These are phyloP conservation scores for Candida sp. DNA, from an alignment of 1,139 yeast species.

Conservation along the genomic window DNA sequence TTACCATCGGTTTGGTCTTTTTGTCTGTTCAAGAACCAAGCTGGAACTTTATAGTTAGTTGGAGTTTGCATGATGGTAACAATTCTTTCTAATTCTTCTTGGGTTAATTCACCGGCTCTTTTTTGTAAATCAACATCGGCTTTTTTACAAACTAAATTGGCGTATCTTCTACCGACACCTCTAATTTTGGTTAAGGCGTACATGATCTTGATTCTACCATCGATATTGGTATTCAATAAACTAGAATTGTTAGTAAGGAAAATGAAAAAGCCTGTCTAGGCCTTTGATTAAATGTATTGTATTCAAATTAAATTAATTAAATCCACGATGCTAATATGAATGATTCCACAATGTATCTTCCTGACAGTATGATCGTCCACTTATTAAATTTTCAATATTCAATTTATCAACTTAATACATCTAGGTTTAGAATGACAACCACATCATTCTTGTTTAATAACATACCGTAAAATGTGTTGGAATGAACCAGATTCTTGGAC, in stretches of 20 bases:
- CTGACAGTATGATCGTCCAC: too few species aligned
- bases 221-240: constrained; percentile 99
- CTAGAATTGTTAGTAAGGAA: constrained; percentile 42
- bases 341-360: too few species aligned
- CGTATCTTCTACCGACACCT: constrained; percentile 99
- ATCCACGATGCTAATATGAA: too few species aligned
- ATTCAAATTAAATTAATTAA: too few species aligned
- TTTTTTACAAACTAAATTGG: constrained; percentile 99
- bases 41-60: constrained; percentile 98
- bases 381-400: too few species aligned
- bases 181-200: constrained; percentile 99
- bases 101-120: constrained; percentile 99
- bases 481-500: constrained; percentile 99
- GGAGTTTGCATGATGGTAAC: constrained; percentile 99
- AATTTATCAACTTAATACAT: too few species aligned
- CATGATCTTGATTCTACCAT: constrained; percentile 99
- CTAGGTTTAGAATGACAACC: too few species aligned
- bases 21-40: constrained; percentile 99
- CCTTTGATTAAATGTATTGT: not conserved
- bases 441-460: constrained; percentile 12
- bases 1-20: constrained; percentile 98
- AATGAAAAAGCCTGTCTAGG: not conserved
- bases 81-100: constrained; percentile 99
- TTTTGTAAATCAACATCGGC: constrained; percentile 98
- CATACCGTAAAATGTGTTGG: constrained; percentile 99